Base-by-base conservation (phyloP, 257 asterid genomes). In the Thymus quinquecostatus region DNA sequence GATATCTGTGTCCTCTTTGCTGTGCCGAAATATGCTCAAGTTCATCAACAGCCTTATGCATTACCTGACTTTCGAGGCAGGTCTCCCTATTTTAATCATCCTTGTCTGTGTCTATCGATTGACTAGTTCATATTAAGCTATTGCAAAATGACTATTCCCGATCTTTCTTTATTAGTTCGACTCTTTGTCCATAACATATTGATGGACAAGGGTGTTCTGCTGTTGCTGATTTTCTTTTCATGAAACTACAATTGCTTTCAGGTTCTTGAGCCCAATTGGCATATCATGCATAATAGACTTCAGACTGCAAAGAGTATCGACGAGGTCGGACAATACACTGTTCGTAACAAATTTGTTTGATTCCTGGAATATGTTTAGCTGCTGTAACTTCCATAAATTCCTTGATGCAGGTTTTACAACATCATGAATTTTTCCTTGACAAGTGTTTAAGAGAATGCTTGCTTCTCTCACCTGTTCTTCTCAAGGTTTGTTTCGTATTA, bases 181-280 rank as follows among this genome's bases (percentile, higher is more conserved):
- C 32, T 8, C 11, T 50, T 67, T 41, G 58, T 55, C 67, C 60
- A 61, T 49, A 32, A 55, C 29, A 33, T 34, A 27, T 53, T 66
- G 21, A 21, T 21, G 21, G 21, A 21, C 21, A 21, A 21, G 21
- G 21, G 21, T 21, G 21, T 21, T 21, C 21, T 21, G 21, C 21
- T 21, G 21, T 21, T 21, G 21, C 21, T 21, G 21, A 21, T 21
- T 21, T 21, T 21, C 21, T 21, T 21, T 21, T 21, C 21, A 21
- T 21, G 21, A 21, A 21, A 21, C 21, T 21, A 21, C 21, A 61
- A 50, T 70, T 32, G 36, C 76, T 54, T 81, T 76, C 88, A 94
- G 99, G 99, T 94, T 83, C 76, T 94, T 72, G 99, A 94, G 87
- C 99, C 97, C 34, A 94, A 89, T 84, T 94, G 98, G 98, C 99